Base-by-base conservation (phyloP, 202 grass and related monocot genomes). In the Eragrostis tef region DNA sequence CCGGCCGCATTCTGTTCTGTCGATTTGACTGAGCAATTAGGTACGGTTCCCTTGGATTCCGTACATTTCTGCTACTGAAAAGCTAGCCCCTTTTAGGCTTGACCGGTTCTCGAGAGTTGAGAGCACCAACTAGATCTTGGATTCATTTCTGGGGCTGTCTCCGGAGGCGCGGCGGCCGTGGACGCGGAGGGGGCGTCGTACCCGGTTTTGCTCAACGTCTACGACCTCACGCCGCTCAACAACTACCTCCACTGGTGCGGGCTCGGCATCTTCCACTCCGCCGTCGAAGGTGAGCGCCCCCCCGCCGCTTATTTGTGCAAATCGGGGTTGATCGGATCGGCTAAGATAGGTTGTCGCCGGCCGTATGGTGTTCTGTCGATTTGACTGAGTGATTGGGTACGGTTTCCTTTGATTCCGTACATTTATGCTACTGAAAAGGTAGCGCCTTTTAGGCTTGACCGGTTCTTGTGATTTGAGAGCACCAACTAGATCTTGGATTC, bases 211-310 rank as follows among this genome's bases (percentile, higher is more conserved):
- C 88, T 96, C 19, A 93, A 96, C 73, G 90, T 96, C 21, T 96
- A 96, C 90, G 93, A 96, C 85, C 93, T 96, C 53, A 96, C 93
- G 48, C 90, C 90, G 43, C 61, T 96, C 5, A 96, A 96, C 83
- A 91, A 93, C 80, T 96, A 93, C 86, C 54, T 96, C 64, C 89
- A 87, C 88, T 96, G 93, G 93, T 91, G 88, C 83, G 93, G 93
- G 11, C 80, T 96, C 26, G 93, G 90, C 69, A 96, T 96, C 86
- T 96, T 93, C 90, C 93, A 96, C 79, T 96, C 93, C 66, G 90
- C 90, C 70, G 87, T 96, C 73, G 90, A 93, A 90, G 93, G 93
- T 96, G 41, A 89, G 78, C 27, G n/a, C 4, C 6, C 34, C 34
- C 34, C 34, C 34, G 34, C 34, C 34, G 34, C 34, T 0, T 5